Evolutionary conservation across 192 early-diverging fungal genomes (phyloP).

Genomic region (Paraglomus brasilianum): DNA sequence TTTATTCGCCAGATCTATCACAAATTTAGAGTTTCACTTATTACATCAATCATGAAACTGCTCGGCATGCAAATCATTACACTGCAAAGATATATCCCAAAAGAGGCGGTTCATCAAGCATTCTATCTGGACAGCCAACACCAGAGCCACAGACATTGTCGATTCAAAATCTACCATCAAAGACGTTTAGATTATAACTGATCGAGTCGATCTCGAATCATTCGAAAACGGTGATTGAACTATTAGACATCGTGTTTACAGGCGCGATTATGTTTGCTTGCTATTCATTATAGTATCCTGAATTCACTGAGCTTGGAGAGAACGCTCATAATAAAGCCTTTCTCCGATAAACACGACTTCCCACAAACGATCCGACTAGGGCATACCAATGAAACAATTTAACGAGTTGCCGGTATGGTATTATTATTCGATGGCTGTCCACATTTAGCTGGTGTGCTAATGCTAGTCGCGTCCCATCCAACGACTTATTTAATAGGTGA

Average conservation of each 20-base stretch:
- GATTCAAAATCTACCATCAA: too few species aligned
- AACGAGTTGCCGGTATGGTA: constrained; percentile 62
- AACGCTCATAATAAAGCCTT: constrained; percentile 87
- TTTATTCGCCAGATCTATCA: too few species aligned
- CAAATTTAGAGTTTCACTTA: too few species aligned
- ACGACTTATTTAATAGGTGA: too few species aligned
- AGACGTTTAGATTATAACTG: constrained; percentile 85
- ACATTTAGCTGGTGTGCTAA: too few species aligned
- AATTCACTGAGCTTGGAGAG: constrained; percentile 71
- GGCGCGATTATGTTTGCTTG: neutral
- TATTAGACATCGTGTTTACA: neutral
- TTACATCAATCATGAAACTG: too few species aligned
- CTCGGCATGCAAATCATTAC: too few species aligned
- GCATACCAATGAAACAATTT: constrained; percentile 75
- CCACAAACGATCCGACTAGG: constrained; percentile 77
- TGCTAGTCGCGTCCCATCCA: too few species aligned
- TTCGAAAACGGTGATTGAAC: constrained; percentile 60
- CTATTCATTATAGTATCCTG: constrained; percentile 54
- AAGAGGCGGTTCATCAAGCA: too few species aligned
- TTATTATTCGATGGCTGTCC: neutral
- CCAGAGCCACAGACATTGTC: too few species aligned
- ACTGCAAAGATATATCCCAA: too few species aligned
- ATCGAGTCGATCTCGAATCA: constrained; percentile 90
- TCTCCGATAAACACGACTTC: constrained; percentile 89
- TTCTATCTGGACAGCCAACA: too few species aligned